Evolutionary conservation across 2,329 filamentous ascomycete species (phyloP).

Genomic region (Xylariaceae sp.): DNA sequence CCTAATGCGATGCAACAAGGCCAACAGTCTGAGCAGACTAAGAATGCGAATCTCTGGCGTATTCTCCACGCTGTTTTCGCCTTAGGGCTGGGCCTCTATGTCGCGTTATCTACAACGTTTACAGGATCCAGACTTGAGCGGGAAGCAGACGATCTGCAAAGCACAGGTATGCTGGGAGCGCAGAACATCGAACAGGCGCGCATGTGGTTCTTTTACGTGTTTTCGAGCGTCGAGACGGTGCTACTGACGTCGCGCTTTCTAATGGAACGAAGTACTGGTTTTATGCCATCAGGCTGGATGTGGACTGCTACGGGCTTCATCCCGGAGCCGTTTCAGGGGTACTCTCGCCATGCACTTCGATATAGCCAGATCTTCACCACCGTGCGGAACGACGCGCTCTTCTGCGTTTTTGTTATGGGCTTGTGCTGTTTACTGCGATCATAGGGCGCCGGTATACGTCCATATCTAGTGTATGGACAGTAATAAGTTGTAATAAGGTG

Average conservation of each 20-base stretch:
- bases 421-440: conserved; percentile 43
- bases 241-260: conserved; percentile 67
- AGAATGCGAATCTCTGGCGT: conserved; percentile 56
- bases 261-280: conserved; percentile 49
- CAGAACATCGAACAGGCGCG: conserved; percentile 34
- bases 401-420: conserved; percentile 70
- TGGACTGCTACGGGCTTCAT: conserved; percentile 60
- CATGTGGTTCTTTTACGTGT: conserved; percentile 68
- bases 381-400: conserved; percentile 66
- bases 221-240: conserved; percentile 68
- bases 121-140: conserved; percentile 59
- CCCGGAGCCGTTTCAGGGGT: conserved; percentile 58
- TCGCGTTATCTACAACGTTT: conserved; percentile 62
- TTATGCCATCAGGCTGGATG: conserved; percentile 54
- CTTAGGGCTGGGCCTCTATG: conserved; percentile 63
- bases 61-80: conserved; percentile 69
- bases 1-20: conserved; percentile 29
- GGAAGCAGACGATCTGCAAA: conserved; percentile 37
- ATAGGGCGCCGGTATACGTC: conserved; percentile 3
- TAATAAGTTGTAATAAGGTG: not conserved
- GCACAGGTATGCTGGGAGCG: conserved; percentile 27
- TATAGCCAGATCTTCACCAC: conserved; percentile 69
- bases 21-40: conserved; percentile 30
- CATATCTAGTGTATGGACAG: not conserved
- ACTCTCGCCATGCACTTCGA: conserved; percentile 54